A percentile compares a stretch with the other conserved stretches of the same genome.
These are phyloP conservation scores for Cicer arietinum DNA, from an alignment of 306 rosid species.

Conservation along the genomic window DNA sequence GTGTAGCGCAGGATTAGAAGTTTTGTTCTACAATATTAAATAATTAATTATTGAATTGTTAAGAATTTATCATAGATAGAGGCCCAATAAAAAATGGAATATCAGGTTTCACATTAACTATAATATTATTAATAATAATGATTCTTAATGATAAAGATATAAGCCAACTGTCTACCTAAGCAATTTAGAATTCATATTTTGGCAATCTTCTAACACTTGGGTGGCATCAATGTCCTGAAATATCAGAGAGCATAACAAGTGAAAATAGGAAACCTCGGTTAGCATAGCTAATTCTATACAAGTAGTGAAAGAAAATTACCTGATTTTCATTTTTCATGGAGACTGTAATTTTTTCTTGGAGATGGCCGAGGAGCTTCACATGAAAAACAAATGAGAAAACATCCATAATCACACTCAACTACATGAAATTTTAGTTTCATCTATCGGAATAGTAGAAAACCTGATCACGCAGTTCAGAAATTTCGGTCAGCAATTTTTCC, in stretches of 20 bases:
- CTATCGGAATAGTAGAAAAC: slow-evolving; percentile 46
- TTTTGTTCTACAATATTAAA: slow-evolving; percentile 7
- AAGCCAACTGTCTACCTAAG: slow-evolving; percentile 57
- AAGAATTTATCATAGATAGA: slow-evolving; percentile 14
- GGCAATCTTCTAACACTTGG: slow-evolving; percentile 69
- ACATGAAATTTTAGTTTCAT: slow-evolving; percentile 38
- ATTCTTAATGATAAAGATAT: slow-evolving; percentile 23
- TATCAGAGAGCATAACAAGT: slow-evolving; percentile 27
- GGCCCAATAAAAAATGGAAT: slow-evolving; percentile 14
- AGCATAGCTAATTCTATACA: slow-evolving; percentile 35
- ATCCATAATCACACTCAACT: slow-evolving; percentile 39
- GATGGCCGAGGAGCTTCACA: slow-evolving; percentile 64
- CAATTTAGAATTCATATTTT: slow-evolving; percentile 66
- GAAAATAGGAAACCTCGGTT: slow-evolving; percentile 38
- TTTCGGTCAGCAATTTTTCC: slow-evolving; percentile 75
- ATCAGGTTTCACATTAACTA: slow-evolving; percentile 15
- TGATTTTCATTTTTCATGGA: slow-evolving; percentile 55
- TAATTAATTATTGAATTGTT: slow-evolving; percentile 1
- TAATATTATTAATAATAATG: slow-evolving; percentile 16
- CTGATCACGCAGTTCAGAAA: slow-evolving; percentile 80
- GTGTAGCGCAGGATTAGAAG: not conserved
- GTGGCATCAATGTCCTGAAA: slow-evolving; percentile 60
- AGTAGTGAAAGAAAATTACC: slow-evolving; percentile 53
- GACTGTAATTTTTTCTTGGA: slow-evolving; percentile 53
- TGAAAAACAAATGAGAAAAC: slow-evolving; percentile 39